Evolutionary conservation across 2,329 filamentous ascomycete genomes (phyloP).

Genomic region (Neocucurbitaria cava): DNA sequence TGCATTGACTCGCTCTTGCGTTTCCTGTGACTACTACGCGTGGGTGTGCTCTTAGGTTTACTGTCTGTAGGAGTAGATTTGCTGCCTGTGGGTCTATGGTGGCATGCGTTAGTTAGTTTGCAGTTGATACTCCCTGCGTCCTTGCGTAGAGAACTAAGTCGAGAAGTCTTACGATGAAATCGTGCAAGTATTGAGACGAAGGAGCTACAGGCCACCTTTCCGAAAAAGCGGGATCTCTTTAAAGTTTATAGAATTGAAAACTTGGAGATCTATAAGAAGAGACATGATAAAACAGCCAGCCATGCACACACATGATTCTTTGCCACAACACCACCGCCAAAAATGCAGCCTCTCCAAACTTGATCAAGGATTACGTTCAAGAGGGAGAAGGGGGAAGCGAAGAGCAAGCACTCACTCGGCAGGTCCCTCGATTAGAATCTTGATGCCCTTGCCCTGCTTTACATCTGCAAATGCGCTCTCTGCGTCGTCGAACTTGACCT

Average conservation of each 20-base stretch:
- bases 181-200: background rate
- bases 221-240: background rate
- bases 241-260: background rate
- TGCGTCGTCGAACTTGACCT: slow-evolving; percentile 80
- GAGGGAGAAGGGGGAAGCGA: background rate
- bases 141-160: background rate
- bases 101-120: background rate
- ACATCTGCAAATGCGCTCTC: slow-evolving; percentile 88
- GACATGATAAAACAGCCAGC: background rate
- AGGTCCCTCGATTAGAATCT: slow-evolving; percentile 62
- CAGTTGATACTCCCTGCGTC: background rate
- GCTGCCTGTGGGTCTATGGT: background rate
- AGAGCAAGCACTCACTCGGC: slow-evolving; percentile 21
- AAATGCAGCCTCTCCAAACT: background rate
- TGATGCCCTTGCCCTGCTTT: slow-evolving; percentile 80
- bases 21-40: slow-evolving; percentile 3
- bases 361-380: background rate
- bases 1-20: slow-evolving; percentile 5
- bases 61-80: background rate
- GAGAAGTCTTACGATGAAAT: background rate
- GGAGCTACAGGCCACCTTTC: background rate
- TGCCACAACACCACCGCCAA: background rate
- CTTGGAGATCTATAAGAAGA: background rate
- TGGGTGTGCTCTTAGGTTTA: too few relatives aligned
- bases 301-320: background rate